These are phyloP conservation scores for Mrakiaceae sp. DNA, from an alignment of 1,284 basidiomycete species.

Conservation along the genomic window DNA sequence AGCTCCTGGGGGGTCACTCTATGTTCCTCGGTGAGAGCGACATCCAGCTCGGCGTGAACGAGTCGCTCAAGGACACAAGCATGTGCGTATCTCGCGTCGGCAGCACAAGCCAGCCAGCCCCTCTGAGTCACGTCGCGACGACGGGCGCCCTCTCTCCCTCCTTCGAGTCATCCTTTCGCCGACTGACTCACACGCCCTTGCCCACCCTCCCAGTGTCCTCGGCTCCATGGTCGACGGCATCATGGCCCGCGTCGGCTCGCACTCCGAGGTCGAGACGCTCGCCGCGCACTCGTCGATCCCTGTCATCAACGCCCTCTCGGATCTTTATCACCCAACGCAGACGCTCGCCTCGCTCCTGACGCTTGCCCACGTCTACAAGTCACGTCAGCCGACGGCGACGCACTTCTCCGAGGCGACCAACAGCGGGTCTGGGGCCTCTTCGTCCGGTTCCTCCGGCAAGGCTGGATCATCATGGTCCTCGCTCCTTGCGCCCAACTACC, in stretches of 20 bases:
- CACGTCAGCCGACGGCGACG: slow-evolving; percentile 1
- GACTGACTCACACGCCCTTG: not conserved
- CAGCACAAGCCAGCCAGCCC: not conserved
- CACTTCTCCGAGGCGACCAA: not conserved
- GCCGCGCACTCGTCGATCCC: slow-evolving; percentile 82
- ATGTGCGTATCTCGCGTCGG: slow-evolving; percentile 18
- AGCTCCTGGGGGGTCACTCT: slow-evolving; percentile 72
- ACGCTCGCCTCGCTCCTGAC: slow-evolving; percentile 88
- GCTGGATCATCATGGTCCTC: slow-evolving; percentile 9
- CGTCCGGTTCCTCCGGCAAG: slow-evolving; percentile 9
- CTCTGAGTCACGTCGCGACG: not conserved
- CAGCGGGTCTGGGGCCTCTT: not conserved
- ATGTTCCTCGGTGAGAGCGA: slow-evolving; percentile 85
- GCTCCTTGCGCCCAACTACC: slow-evolving; percentile 4
- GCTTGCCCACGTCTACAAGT: slow-evolving; percentile 52
- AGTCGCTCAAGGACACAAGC: slow-evolving; percentile 72
- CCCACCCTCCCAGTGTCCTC: slow-evolving; percentile 47
- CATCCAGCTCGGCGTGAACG: slow-evolving; percentile 95
- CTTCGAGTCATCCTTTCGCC: not conserved
- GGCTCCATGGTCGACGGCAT: slow-evolving; percentile 94
- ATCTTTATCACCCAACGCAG: slow-evolving; percentile 93
- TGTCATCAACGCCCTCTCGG: slow-evolving; percentile 89
- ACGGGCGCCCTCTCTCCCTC: not conserved
- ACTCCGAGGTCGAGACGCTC: slow-evolving; percentile 87
- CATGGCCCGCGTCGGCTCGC: slow-evolving; percentile 87